Conservation (phyloP, 2,329 filamentous ascomycete species). For the Fusarium acutatum region DNA sequence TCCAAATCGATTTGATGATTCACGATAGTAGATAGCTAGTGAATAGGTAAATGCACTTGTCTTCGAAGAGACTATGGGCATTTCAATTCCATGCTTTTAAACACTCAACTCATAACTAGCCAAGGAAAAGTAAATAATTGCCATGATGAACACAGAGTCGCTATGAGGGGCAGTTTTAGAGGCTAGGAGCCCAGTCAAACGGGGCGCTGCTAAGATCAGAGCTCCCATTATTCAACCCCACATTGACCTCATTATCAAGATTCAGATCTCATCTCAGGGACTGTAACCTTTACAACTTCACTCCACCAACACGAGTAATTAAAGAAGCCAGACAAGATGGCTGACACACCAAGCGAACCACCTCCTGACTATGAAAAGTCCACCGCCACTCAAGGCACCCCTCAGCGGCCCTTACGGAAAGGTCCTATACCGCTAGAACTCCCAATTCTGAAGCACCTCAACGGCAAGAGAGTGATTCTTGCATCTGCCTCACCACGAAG, state of each 20-base stretch:
- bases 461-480: constrained; percentile 83
- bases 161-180: constrained; percentile 27
- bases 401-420: constrained; percentile 49
- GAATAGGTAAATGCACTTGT: rapidly evolving
- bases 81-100: too few species aligned
- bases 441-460: constrained; percentile 79
- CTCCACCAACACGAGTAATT: neutral
- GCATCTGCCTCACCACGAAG: constrained; percentile 89
- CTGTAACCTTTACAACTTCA: constrained; percentile 10
- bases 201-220: constrained; percentile 35
- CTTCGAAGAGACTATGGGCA: rapidly evolving
- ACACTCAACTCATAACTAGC: neutral
- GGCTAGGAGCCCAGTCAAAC: constrained; percentile 22
- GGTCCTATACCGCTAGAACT: constrained; percentile 76
- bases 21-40: neutral
- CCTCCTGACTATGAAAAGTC: constrained; percentile 58
- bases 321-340: constrained; percentile 34
- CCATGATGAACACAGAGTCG: constrained; percentile 21
- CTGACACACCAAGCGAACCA: constrained; percentile 48
- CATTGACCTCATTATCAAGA: constrained; percentile 38
- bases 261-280: constrained; percentile 1
- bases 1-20: neutral
- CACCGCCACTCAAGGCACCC: constrained; percentile 48
- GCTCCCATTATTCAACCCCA: constrained; percentile 37
- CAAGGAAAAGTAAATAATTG: neutral